phyloP scores from a whole-genome alignment of 2,329 filamentous ascomycete genomes.

The Corniculantispora saksenae region DNA sequence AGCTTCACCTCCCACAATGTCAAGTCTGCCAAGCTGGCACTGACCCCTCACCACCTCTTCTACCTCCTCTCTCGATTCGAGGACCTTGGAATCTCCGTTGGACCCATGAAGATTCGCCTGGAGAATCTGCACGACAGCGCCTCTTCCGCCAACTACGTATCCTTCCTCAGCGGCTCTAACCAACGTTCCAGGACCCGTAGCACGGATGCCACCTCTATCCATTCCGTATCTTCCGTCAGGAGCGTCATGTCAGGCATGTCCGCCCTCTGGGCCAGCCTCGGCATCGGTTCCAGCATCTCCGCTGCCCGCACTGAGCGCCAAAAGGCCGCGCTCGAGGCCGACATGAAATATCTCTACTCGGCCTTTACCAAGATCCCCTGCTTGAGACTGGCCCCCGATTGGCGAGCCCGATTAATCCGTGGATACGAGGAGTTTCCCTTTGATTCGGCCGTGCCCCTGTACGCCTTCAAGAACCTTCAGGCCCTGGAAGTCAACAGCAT shows the following conservation, averaged over 20 bases:
- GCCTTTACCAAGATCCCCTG: constrained; percentile 98
- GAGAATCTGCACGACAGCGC: constrained; percentile 91
- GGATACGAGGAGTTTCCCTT: constrained; percentile 98
- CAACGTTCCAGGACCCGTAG: constrained; percentile 77
- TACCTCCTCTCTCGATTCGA: constrained; percentile 95
- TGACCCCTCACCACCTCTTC: constrained; percentile 95
- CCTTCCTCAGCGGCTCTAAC: constrained; percentile 78
- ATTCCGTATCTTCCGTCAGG: constrained; percentile 92
- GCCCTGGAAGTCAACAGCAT: constrained; percentile 92
- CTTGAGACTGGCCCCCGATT: constrained; percentile 86
- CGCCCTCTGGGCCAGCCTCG: constrained; percentile 85
- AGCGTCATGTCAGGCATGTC: constrained; percentile 98
- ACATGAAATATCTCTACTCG: constrained; percentile 95
- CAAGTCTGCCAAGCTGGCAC: constrained; percentile 86
- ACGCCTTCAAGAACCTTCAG: constrained; percentile 95
- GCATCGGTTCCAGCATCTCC: constrained; percentile 76
- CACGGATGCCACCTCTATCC: constrained; percentile 86
- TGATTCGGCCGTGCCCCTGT: constrained; percentile 93
- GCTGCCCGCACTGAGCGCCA: constrained; percentile 85
- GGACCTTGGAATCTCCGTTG: constrained; percentile 85
- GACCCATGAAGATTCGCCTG: constrained; percentile 92
- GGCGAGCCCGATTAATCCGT: constrained; percentile 83
- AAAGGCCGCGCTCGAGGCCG: constrained; percentile 79
- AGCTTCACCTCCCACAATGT: constrained; percentile 81
- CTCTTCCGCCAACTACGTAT: constrained; percentile 89